Evolutionary conservation across 495 filamentous ascomycete species (phyloP).

Genomic region (Neurospora intermedia): DNA sequence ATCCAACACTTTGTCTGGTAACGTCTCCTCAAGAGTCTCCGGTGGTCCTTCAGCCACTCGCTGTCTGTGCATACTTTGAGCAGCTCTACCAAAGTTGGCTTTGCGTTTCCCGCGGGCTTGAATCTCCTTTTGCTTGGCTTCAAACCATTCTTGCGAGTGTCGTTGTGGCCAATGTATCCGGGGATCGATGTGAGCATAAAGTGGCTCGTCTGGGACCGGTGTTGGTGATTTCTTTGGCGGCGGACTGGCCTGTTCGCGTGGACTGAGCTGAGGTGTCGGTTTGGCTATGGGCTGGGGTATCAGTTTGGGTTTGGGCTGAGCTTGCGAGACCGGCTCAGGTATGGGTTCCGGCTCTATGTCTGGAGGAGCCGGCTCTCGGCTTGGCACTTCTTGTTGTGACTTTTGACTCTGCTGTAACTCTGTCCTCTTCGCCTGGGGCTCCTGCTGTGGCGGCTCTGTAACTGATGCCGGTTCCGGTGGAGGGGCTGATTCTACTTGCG

Average conservation of each 20-base stretch:
- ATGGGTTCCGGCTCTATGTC: neutral
- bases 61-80: constrained; percentile 23
- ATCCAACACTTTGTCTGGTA: constrained; percentile 19
- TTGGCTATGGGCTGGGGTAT: neutral
- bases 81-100: constrained; percentile 29
- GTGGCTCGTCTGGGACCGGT: constrained; percentile 11
- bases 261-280: neutral
- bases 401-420: neutral
- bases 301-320: neutral
- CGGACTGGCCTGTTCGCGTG: neutral
- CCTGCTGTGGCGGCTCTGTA: neutral
- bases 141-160: constrained; percentile 28
- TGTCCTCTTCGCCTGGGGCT: neutral
- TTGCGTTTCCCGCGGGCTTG: constrained; percentile 29
- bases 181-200: constrained; percentile 30
- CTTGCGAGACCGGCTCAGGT: neutral
- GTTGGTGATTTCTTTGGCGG: neutral
- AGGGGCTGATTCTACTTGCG: neutral
- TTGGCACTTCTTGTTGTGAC: neutral
- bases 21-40: constrained; percentile 8
- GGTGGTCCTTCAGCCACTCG: constrained; percentile 6
- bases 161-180: constrained; percentile 29
- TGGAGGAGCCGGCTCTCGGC: neutral
- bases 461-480: neutral
- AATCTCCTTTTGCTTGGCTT: constrained; percentile 33